Percentiles rank a stretch among this genome's conserved stretches.
These are phyloP conservation scores for Pterocarpus macrocarpus DNA, from an alignment of 306 rosid genomes.

Conservation along the genomic window DNA sequence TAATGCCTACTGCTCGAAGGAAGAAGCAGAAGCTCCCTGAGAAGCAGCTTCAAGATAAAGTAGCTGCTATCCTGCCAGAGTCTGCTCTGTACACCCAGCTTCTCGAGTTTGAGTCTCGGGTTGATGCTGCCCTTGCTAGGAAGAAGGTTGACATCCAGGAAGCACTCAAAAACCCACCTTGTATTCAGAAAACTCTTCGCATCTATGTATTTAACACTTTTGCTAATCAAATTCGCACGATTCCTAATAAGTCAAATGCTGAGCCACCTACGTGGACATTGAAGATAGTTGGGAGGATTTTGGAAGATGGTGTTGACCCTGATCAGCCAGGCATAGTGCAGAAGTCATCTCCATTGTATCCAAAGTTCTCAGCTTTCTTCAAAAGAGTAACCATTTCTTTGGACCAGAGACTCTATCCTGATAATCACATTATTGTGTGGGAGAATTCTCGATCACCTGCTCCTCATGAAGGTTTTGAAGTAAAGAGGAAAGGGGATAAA, in stretches of 20 bases:
- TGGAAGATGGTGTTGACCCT: constrained; percentile 97
- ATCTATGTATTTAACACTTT: constrained; percentile 93
- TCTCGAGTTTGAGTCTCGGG: constrained; percentile 95
- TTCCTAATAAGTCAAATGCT: constrained; percentile 85
- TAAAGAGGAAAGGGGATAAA: constrained; percentile 95
- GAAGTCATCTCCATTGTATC: constrained; percentile 82
- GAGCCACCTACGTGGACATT: constrained; percentile 97
- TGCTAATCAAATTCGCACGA: constrained; percentile 82
- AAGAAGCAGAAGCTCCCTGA: constrained; percentile 98
- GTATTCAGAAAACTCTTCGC: constrained; percentile 92
- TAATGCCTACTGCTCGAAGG: constrained; percentile 74
- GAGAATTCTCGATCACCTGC: constrained; percentile 86
- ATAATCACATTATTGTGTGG: constrained; percentile 82
- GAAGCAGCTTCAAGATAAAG: constrained; percentile 88
- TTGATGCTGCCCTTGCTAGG: constrained; percentile 88
- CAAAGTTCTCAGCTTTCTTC: constrained; percentile 93
- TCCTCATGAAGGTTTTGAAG: constrained; percentile 98
- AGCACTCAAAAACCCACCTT: constrained; percentile 88
- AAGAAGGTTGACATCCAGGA: constrained; percentile 98
- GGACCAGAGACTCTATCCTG: constrained; percentile 98
- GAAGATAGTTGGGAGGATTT: constrained; percentile 92
- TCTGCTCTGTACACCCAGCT: constrained; percentile 97
- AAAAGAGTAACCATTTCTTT: constrained; percentile 87
- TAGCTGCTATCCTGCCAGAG: constrained; percentile 88
- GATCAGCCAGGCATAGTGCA: constrained; percentile 93